Evolutionary conservation across 129 eudicot species (phyloP).

Genomic region (Lactuca saligna): DNA sequence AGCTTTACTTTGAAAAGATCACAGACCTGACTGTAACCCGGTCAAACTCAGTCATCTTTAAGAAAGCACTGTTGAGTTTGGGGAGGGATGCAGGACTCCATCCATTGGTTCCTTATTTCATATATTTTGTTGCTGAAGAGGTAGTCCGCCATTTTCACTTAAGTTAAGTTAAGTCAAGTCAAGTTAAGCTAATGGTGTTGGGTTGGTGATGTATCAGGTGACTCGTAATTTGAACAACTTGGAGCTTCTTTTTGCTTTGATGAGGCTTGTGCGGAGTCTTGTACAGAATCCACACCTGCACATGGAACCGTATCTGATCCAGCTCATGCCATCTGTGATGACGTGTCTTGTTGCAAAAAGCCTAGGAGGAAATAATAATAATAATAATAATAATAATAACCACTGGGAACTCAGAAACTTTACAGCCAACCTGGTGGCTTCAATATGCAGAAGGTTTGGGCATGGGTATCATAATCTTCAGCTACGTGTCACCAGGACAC

Average conservation of each 20-base stretch:
- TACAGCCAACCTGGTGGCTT: constrained; percentile 74
- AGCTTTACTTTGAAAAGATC: constrained; percentile 92
- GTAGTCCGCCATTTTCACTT: constrained; percentile 27
- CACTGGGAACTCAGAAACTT: constrained; percentile 97
- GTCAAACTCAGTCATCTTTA: constrained; percentile 69
- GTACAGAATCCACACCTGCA: constrained; percentile 77
- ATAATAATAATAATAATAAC: constrained; percentile 69
- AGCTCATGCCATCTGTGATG: constrained; percentile 92
- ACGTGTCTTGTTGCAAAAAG: constrained; percentile 87
- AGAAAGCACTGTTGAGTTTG: constrained; percentile 78
- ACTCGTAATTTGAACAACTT: constrained; percentile 76
- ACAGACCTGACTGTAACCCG: constrained; percentile 77
- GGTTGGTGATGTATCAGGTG: constrained; percentile 69
- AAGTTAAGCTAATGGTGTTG: too few relatives aligned
- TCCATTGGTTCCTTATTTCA: constrained; percentile 89
- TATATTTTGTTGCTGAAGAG: constrained; percentile 94
- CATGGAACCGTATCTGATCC: constrained; percentile 93
- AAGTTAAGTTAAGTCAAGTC: too few relatives aligned
- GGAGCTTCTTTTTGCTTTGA: constrained; percentile 72
- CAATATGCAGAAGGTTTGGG: constrained; percentile 86
- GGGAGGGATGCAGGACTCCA: constrained; percentile 91
- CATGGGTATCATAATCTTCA: constrained; percentile 91
- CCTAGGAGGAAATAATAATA: constrained; percentile 76
- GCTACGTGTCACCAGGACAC: constrained; percentile 86
- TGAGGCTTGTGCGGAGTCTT: constrained; percentile 93